Evolutionary conservation across 2,329 filamentous ascomycete genomes (phyloP), one percentile per base, ranked within the genome.

Genomic region (Cladosporium sp.): DNA sequence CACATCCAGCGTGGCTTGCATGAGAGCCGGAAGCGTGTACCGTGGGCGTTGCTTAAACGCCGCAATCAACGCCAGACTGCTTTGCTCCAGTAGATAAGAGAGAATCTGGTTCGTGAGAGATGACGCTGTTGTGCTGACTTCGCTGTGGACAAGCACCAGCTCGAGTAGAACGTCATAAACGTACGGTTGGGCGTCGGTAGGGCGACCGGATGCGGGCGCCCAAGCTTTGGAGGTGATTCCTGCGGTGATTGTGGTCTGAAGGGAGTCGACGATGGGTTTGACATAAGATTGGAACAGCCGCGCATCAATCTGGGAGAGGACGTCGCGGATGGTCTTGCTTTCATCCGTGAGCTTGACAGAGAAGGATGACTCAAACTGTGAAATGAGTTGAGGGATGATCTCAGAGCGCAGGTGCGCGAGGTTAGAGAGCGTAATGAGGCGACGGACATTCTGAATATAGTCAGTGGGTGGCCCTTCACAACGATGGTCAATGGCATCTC

Each of bases 1-100:
- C 1, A 96, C 91, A 65, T 98, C 93, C 1, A 98, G 81, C 0
- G 93, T 98, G 1, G 95, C 95, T 72, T 98, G 95, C 85, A 97
- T 95, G 46, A 98, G 80, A 6, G 87, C 85, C 4, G 86, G 77
- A 0, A 98, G 82, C 1, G 83, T 80, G 71, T 93, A 97, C 6
- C 85, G 58, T 14, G 55, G 40, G 0, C 72, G 83, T 34, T 76
- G 67, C 68, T 80, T 76, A 76, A 97, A 95, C 0, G 89, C 85
- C 28, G 85, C 80, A 13, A 96, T 83, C n/a, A 97, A 83, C 56
- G 90, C 84, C 5, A 80, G 74, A 9, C 86, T 92, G 9, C 87
- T 80, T 64, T 90, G 83, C 66, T 95, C 90, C 37, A 97, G 83
- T 32, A 97, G 79, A 67, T 92, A 86, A 1, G 89, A 90, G 10